phyloP scores from a whole-genome alignment of 2,329 filamentous ascomycete species.

The Aureobasidium sp. region DNA sequence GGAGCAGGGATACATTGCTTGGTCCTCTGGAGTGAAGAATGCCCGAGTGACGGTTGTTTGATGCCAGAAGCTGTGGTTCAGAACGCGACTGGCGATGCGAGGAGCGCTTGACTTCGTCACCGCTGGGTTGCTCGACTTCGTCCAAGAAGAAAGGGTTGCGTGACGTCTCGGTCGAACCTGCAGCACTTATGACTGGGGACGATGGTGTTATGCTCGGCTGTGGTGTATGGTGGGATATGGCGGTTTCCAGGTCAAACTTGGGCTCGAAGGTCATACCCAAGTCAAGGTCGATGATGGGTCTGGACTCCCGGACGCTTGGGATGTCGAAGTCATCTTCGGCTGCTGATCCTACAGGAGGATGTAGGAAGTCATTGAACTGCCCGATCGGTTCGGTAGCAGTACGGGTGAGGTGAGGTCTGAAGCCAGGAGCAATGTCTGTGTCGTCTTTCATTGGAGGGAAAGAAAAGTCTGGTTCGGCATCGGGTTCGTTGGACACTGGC shows the following conservation, averaged over 20 bases:
- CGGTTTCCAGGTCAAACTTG: slow-evolving; percentile 11
- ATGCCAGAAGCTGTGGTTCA: slow-evolving; percentile 21
- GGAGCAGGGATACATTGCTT: slow-evolving; percentile 25
- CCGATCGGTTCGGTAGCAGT: slow-evolving; percentile 33
- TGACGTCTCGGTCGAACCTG: slow-evolving; percentile 28
- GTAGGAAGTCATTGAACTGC: slow-evolving; percentile 30
- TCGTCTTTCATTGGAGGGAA: slow-evolving; percentile 18
- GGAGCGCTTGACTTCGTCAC: slow-evolving; percentile 24
- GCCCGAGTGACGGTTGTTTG: slow-evolving; percentile 21
- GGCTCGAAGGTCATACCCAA: slow-evolving; percentile 23
- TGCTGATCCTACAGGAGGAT: slow-evolving; percentile 15
- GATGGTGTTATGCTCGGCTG: slow-evolving; percentile 35
- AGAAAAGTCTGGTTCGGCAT: slow-evolving; percentile 14
- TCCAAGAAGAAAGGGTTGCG: slow-evolving; percentile 44
- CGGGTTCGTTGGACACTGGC: slow-evolving; percentile 20
- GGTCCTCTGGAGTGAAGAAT: slow-evolving; percentile 25
- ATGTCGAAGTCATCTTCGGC: slow-evolving; percentile 21
- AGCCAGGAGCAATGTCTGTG: slow-evolving; percentile 23
- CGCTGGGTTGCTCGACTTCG: slow-evolving; percentile 27
- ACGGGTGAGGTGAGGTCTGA: slow-evolving; percentile 33
- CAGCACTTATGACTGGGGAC: slow-evolving; percentile 22
- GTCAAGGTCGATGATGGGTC: slow-evolving; percentile 40
- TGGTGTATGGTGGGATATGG: slow-evolving; percentile 17
- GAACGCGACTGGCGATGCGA: slow-evolving; percentile 30
- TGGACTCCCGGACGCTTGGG: slow-evolving; percentile 28